A percentile compares a stretch with the other conserved stretches of the same genome.
phyloP scores from a whole-genome alignment of 2,329 filamentous ascomycete species.

The Aspergillus fructus region DNA sequence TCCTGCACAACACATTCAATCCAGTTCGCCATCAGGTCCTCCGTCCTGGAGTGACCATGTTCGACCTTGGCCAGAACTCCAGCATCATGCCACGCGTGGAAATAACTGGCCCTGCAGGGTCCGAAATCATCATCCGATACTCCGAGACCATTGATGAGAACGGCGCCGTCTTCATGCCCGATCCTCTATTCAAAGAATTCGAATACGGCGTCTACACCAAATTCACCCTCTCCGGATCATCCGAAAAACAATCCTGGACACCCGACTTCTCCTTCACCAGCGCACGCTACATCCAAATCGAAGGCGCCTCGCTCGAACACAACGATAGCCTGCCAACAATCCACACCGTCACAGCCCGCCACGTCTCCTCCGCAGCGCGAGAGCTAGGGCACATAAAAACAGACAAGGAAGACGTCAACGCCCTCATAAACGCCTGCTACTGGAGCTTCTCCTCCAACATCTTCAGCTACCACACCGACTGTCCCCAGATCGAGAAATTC shows the following conservation, averaged over 20 bases:
- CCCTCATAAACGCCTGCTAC: constrained; percentile 40
- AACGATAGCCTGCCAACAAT: constrained; percentile 15
- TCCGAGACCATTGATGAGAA: constrained; percentile 10
- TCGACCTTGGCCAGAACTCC: constrained; percentile 24
- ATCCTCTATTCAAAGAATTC: constrained; percentile 26
- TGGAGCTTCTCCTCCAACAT: constrained; percentile 48
- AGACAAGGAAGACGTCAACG: constrained; percentile 24
- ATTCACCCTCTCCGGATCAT: constrained; percentile 19
- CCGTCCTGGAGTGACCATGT: constrained; percentile 16
- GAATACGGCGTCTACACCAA: constrained; percentile 23
- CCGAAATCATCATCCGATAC: constrained; percentile 9
- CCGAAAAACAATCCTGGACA: constrained; percentile 18
- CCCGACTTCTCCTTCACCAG: constrained; percentile 27
- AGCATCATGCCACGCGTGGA: constrained; percentile 20
- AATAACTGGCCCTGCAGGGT: constrained; percentile 14
- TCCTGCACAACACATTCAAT: constrained; percentile 22
- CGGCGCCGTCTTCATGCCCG: constrained; percentile 24
- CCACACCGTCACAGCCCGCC: constrained; percentile 19
- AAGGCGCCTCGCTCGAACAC: constrained; percentile 18
- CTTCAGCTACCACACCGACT: constrained; percentile 51
- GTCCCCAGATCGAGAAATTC: constrained; percentile 50
- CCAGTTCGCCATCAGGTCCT: constrained; percentile 15
- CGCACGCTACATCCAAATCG: constrained; percentile 24
- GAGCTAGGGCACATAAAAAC: constrained; percentile 22
- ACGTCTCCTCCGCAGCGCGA: constrained; percentile 23